These are phyloP conservation scores for Tolypocladium cylindrosporum DNA, from an alignment of 2,329 filamentous ascomycete species.

Conservation along the genomic window DNA sequence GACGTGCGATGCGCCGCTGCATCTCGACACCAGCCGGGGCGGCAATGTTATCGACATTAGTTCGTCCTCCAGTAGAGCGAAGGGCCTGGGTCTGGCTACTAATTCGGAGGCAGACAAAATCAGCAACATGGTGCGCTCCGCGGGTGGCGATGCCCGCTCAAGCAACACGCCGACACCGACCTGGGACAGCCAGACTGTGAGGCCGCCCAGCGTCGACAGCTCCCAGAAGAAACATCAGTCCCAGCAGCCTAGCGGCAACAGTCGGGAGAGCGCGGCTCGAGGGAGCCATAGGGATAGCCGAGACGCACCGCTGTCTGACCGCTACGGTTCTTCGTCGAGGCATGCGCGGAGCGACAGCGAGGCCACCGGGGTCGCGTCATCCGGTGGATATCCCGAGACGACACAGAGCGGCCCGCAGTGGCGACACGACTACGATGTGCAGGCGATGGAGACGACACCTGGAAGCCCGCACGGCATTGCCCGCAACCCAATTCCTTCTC, in stretches of 20 bases:
- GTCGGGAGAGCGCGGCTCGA: constrained; percentile 22
- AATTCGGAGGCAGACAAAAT: constrained; percentile 64
- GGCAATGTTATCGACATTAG: constrained; percentile 90
- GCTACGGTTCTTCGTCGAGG: constrained; percentile 30
- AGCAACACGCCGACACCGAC: constrained; percentile 45
- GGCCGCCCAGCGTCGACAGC: constrained; percentile 41
- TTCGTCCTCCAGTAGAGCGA: constrained; percentile 26
- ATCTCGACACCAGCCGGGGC: constrained; percentile 83
- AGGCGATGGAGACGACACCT: constrained; percentile 86
- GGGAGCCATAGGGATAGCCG: constrained; percentile 39
- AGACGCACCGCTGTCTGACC: constrained; percentile 34
- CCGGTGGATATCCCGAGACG: constrained; percentile 69
- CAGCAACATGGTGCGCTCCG: constrained; percentile 82
- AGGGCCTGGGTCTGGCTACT: constrained; percentile 13
- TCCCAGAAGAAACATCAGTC: constrained; percentile 23
- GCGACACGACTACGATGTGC: constrained; percentile 88
- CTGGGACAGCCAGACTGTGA: constrained; percentile 56
- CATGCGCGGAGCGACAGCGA: constrained; percentile 75
- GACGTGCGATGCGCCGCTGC: constrained; percentile 82
- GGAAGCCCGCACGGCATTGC: constrained; percentile 61
- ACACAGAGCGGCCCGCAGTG: constrained; percentile 59
- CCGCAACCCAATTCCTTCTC: constrained; percentile 82
- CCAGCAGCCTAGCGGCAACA: constrained; percentile 17
- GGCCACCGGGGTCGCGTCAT: constrained; percentile 62
- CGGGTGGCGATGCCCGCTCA: constrained; percentile 52